A percentile compares a stretch with the other conserved stretches of the same genome.
Conservation (phyloP, 2,329 filamentous ascomycete genomes). For the Colletotrichum euphorbiae region DNA sequence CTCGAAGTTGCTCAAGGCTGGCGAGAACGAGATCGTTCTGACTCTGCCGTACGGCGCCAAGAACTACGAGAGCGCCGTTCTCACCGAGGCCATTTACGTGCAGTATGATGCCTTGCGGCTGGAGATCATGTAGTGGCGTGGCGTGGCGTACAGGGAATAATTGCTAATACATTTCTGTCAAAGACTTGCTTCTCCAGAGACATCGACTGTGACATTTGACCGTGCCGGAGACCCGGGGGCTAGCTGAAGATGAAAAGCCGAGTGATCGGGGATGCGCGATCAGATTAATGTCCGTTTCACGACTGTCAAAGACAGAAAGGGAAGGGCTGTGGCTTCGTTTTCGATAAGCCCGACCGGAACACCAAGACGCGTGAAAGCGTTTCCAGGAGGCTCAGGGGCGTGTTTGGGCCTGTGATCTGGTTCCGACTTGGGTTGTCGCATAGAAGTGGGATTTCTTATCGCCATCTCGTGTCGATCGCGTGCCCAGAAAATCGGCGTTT, state of each 20-base stretch:
- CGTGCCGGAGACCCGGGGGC: constrained; percentile 15
- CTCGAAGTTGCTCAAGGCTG: constrained; percentile 55
- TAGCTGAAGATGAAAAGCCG: not conserved
- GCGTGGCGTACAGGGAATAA: not conserved
- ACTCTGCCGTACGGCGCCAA: constrained; percentile 68
- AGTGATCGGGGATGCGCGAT: constrained; percentile 14
- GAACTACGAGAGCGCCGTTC: constrained; percentile 65
- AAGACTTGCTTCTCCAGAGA: constrained; percentile 10
- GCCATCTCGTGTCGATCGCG: constrained; percentile 1
- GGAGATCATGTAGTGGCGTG: constrained; percentile 57
- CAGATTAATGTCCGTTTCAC: constrained; percentile 15
- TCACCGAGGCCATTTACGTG: constrained; percentile 66
- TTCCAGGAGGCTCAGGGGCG: constrained; percentile 28
- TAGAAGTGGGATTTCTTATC: constrained; percentile 10
- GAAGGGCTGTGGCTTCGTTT: not conserved
- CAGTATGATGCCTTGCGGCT: constrained; percentile 72
- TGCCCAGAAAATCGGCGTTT: constrained; percentile 4
- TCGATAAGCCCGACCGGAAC: constrained; percentile 13
- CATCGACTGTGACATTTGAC: not conserved
- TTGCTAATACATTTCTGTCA: constrained; percentile 13
- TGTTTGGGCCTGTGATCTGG: constrained; percentile 31
- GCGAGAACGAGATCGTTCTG: constrained; percentile 64
- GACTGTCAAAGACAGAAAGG: constrained; percentile 7
- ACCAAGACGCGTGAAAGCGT: constrained; percentile 13
- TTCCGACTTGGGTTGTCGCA: constrained; percentile 24